Percentiles rank a stretch among this genome's conserved stretches.
phyloP scores from a whole-genome alignment of 2,329 filamentous ascomycete genomes.

The Microsporum audouinii region DNA sequence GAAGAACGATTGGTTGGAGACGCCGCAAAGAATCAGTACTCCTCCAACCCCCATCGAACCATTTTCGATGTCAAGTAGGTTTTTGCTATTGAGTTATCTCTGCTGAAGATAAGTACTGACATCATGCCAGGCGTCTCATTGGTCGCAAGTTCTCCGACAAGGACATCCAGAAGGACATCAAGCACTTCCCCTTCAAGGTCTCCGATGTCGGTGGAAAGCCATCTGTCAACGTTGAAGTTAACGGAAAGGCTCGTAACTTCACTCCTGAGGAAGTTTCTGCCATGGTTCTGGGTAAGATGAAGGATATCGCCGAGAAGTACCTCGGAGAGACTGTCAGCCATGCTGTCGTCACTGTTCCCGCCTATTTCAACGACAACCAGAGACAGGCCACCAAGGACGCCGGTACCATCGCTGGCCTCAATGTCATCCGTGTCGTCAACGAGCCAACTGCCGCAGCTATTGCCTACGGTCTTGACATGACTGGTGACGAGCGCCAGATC shows the following conservation, averaged over 20 bases:
- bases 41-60: constrained; percentile 63
- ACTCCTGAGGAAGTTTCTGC: constrained; percentile 56
- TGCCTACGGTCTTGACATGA: constrained; percentile 87
- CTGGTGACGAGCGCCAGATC: constrained; percentile 70
- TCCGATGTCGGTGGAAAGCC: constrained; percentile 84
- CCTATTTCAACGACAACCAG: constrained; percentile 98
- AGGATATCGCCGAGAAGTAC: constrained; percentile 52
- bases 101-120: constrained; percentile 1
- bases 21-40: constrained; percentile 91
- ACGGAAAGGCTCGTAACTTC: constrained; percentile 48
- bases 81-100: not conserved
- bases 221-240: constrained; percentile 57
- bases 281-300: constrained; percentile 59
- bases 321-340: constrained; percentile 50
- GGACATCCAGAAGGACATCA: constrained; percentile 84
- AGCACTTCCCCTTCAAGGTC: constrained; percentile 98
- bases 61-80: constrained; percentile 76
- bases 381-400: constrained; percentile 95
- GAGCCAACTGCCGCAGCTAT: constrained; percentile 92
- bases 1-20: constrained; percentile 96
- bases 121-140: constrained; percentile 56
- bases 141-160: constrained; percentile 73
- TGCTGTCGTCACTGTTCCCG: constrained; percentile 79
- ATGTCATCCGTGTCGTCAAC: constrained; percentile 92
- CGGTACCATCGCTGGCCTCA: constrained; percentile 80